Conservation (phyloP, 2,329 filamentous ascomycete genomes). For the Pseudophaeomoniella oleicola region DNA sequence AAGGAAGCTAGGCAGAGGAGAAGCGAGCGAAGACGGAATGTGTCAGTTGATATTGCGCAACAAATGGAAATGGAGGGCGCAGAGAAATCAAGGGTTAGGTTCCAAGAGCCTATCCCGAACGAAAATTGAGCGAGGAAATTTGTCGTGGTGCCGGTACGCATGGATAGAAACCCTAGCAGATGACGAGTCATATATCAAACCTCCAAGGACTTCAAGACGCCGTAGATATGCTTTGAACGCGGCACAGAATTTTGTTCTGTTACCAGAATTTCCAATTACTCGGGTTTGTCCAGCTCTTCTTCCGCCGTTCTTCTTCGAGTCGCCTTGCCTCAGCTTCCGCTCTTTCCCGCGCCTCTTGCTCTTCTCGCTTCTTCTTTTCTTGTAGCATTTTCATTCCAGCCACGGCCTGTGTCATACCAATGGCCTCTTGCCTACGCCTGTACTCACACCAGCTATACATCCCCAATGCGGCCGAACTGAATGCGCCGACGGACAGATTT, state of each 20-base stretch:
- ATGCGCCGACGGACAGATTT: slow-evolving; percentile 75
- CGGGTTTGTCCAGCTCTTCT: slow-evolving; percentile 26
- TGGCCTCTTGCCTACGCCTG: slow-evolving; percentile 56
- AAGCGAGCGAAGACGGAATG: slow-evolving; percentile 31
- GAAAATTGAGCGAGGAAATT: slow-evolving; percentile 20
- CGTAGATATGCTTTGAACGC: no score
- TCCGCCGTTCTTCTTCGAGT: slow-evolving; percentile 23
- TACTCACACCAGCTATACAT: slow-evolving; percentile 79
- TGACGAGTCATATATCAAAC: no score
- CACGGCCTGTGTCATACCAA: slow-evolving; percentile 72
- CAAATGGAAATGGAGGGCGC: neutral
- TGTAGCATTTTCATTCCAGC: slow-evolving; percentile 67
- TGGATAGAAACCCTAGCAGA: no score
- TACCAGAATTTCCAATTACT: slow-evolving; percentile 34
- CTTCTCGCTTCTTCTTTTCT: slow-evolving; percentile 42
- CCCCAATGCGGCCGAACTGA: slow-evolving; percentile 52
- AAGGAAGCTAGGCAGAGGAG: slow-evolving; percentile 43
- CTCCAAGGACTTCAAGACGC: no score
- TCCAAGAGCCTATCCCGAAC: slow-evolving; percentile 5
- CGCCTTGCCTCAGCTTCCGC: slow-evolving; percentile 12
- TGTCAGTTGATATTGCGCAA: slow-evolving; percentile 6
- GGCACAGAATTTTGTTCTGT: no score
- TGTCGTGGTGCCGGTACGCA: no score
- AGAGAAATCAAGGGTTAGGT: slow-evolving; percentile 1
- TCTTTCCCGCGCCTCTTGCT: slow-evolving; percentile 24